Evolutionary conservation across 2,329 filamentous ascomycete species (phyloP).

Genomic region (Diplodia mutila): DNA sequence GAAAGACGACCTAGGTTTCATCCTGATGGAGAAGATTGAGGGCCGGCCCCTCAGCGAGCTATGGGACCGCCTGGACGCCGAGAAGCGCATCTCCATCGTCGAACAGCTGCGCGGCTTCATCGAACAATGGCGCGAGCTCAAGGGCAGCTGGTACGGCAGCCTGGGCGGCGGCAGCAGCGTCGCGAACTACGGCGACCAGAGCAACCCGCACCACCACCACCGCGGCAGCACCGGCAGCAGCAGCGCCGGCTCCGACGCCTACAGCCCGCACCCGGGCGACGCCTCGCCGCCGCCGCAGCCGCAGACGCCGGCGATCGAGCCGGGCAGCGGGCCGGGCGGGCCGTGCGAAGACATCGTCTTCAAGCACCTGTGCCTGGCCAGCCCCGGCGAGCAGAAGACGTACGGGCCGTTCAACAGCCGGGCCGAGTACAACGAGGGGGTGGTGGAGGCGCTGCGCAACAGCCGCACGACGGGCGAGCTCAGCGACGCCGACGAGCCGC

Average conservation of each 20-base stretch:
- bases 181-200: slow-evolving; percentile 25
- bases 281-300: neutral
- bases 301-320: slow-evolving; percentile 5
- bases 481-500: slow-evolving; percentile 25
- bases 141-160: slow-evolving; percentile 28
- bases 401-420: slow-evolving; percentile 29
- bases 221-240: slow-evolving; percentile 2
- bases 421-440: slow-evolving; percentile 26
- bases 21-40: slow-evolving; percentile 31
- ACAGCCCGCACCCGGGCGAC: slow-evolving; percentile 9
- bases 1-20: slow-evolving; percentile 25
- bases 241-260: slow-evolving; percentile 1
- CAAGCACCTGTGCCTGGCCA: slow-evolving; percentile 17
- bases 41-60: slow-evolving; percentile 27
- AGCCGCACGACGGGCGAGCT: slow-evolving; percentile 20
- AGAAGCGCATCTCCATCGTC: slow-evolving; percentile 23
- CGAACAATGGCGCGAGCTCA: slow-evolving; percentile 27
- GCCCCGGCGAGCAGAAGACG: slow-evolving; percentile 22
- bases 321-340: slow-evolving; percentile 14
- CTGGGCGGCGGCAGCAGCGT: slow-evolving; percentile 28
- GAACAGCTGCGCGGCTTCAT: slow-evolving; percentile 28
- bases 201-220: slow-evolving; percentile 8
- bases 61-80: slow-evolving; percentile 26
- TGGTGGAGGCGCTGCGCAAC: slow-evolving; percentile 27
- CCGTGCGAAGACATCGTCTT: slow-evolving; percentile 23